Base-by-base conservation (phyloP, 169 alveolate genomes). In the Plasmodium cynomolgi region DNA sequence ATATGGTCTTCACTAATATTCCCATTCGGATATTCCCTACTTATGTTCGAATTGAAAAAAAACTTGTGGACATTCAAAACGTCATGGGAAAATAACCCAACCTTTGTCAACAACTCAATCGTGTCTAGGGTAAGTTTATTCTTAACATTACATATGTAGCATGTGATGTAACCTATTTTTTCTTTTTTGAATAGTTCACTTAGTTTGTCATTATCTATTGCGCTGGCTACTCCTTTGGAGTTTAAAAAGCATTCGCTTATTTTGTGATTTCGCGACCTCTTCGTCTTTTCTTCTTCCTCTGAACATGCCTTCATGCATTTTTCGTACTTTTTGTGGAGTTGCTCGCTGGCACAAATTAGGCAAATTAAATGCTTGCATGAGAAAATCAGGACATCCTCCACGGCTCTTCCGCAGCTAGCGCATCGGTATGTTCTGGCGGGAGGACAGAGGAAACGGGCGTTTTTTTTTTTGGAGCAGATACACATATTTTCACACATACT, bases 331-430 rank as follows among this genome's bases (percentile, higher is more conserved):
- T 85, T 74, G 9, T 85, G 85, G 50, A 85, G 68, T 29, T 85
- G 93, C 29, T 74, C 37, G 29, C 93, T 85, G 26, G 93, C 74
- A 34, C 93, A 85, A 29, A 50, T 39, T 34, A 85, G 93, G 62
- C 93, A 85, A 20, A 85, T 85, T 75, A 85, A 85, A 75, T 85
- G 93, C 41, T 85, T 85, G 68, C 93, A 85, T 7, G 93, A 85
- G 9, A 74, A 75, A 74, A 85, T 75, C 44, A 85, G 58, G 33
- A 85, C 93, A 85, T 85, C 93, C 15, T 85, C 93, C 17, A 85
- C 93, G 58, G 54, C 68, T 75, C 93, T 85, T 29, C 68, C 80
- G 73, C 93, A 85, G 68, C 44, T 15, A 31, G 77, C 77, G 62
- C 93, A 85, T 50, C 85, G 50, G 80, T 85, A 85, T 17, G 81